Base-by-base conservation (phyloP, 1,139 yeast genomes). In the Debaryomyces robertsiae region DNA sequence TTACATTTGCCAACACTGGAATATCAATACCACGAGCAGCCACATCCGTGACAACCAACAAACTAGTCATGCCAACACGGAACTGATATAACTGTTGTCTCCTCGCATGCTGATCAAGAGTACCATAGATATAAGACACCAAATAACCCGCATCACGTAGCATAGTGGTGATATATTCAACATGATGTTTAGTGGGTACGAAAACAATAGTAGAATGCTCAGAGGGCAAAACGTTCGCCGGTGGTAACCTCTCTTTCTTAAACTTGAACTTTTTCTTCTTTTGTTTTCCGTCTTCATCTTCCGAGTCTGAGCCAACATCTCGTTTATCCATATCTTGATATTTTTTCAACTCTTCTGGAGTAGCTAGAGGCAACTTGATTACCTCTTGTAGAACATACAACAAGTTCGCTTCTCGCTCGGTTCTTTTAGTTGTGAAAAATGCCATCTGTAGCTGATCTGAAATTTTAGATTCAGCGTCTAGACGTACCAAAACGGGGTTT, bases 1-100 rank as follows among this genome's bases (percentile, higher is more conserved):
- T 76, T 39, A 93, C 98, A 57, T 93, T 91, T 10, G 98, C 96
- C 58, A 93, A 77, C 45, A 93, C 82, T 0, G 99, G 99, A 50
- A 93, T 89, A 80, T 94, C 99, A 49, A 93, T 91, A 83, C 99
- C 99, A 73, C 98, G 86, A 4, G 98, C 98, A 22, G 98, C 98
- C 48, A 93, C 98, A 69, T 93, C 99, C 1, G 99, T 93, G 42
- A 94, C 98, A 6, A 93, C 97, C 61, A 93, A 65, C 13, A 93
- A 63, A 28, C 87, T 80, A 3, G 97, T 82, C 40, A 86, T 70
- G 1, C 98, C 98, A 1, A 82, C 71, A 55, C 96, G 73, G 64
- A 94, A 94, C 54, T 89, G 83, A 57, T 84, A 78, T 38, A 94
- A 72, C 60, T 94, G 98, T 55, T 86, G 84, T 48, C 84, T 83